phyloP scores from a whole-genome alignment of 306 rosid species.

The Herpetospermum pedunculosum region DNA sequence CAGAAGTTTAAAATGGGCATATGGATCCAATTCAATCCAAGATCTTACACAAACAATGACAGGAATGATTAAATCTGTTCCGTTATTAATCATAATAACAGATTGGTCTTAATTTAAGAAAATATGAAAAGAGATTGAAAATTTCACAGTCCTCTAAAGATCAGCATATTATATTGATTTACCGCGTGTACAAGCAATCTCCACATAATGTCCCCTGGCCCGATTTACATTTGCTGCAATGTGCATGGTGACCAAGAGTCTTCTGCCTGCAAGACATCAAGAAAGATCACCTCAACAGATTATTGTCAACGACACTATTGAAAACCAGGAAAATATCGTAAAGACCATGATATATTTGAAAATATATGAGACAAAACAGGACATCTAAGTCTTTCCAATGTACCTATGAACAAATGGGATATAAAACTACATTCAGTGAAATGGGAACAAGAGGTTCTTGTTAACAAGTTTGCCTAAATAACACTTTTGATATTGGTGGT shows the following conservation, averaged over 20 bases:
- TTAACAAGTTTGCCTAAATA: neutral
- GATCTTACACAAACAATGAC: neutral
- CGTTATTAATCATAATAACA: neutral
- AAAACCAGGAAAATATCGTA: neutral
- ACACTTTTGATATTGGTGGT: neutral
- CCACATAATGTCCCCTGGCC: constrained; percentile 60
- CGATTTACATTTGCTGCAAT: constrained; percentile 50
- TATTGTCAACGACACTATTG: neutral
- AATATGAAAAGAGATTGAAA: neutral
- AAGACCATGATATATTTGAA: neutral
- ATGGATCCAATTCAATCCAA: neutral
- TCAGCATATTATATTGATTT: constrained; percentile 12
- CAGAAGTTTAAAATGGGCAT: neutral
- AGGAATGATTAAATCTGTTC: neutral
- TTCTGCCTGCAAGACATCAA: constrained; percentile 45
- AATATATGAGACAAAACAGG: neutral
- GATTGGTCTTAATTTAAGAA: neutral
- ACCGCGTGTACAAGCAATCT: constrained; percentile 83
- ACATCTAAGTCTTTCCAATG: neutral
- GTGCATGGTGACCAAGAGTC: constrained; percentile 41
- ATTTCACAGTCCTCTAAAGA: neutral
- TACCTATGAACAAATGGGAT: neutral
- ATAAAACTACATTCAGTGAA: neutral
- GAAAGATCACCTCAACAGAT: neutral
- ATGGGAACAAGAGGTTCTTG: neutral